These are phyloP conservation scores for Globisporangium polare DNA, from an alignment of 352 stramenopile species.

Conservation along the genomic window DNA sequence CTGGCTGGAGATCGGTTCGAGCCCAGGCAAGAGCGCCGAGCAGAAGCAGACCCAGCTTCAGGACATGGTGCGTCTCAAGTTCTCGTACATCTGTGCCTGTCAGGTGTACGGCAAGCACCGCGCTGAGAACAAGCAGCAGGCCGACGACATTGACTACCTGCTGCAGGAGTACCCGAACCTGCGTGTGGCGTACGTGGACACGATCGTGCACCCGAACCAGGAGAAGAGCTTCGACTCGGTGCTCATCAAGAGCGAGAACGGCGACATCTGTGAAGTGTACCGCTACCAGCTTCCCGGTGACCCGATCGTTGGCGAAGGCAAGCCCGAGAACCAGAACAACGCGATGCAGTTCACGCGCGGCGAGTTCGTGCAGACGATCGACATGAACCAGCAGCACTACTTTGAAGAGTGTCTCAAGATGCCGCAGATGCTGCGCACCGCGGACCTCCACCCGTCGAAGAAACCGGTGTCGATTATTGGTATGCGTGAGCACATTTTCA, in stretches of 20 bases:
- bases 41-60: slow-evolving; percentile 79
- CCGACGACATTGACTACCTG: slow-evolving; percentile 81
- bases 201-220: slow-evolving; percentile 28
- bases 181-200: slow-evolving; percentile 84
- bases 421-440: slow-evolving; percentile 70
- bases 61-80: slow-evolving; percentile 85
- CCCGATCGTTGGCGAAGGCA: slow-evolving; percentile 77
- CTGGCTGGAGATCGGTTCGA: slow-evolving; percentile 81
- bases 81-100: slow-evolving; percentile 83
- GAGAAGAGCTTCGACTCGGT: slow-evolving; percentile 63
- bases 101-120: slow-evolving; percentile 84
- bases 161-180: slow-evolving; percentile 78
- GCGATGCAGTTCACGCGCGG: slow-evolving; percentile 72
- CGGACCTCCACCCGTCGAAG: slow-evolving; percentile 60
- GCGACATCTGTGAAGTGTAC: slow-evolving; percentile 78
- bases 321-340: slow-evolving; percentile 87
- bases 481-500: slow-evolving; percentile 88
- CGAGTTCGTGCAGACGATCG: slow-evolving; percentile 86
- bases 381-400: slow-evolving; percentile 89
- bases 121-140: slow-evolving; percentile 55
- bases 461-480: slow-evolving; percentile 80
- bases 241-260: slow-evolving; percentile 74
- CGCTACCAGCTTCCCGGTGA: slow-evolving; percentile 78
- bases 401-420: slow-evolving; percentile 88
- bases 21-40: slow-evolving; percentile 50